phyloP scores from a whole-genome alignment of 257 asterid genomes.

The Linderniella brevidens region DNA sequence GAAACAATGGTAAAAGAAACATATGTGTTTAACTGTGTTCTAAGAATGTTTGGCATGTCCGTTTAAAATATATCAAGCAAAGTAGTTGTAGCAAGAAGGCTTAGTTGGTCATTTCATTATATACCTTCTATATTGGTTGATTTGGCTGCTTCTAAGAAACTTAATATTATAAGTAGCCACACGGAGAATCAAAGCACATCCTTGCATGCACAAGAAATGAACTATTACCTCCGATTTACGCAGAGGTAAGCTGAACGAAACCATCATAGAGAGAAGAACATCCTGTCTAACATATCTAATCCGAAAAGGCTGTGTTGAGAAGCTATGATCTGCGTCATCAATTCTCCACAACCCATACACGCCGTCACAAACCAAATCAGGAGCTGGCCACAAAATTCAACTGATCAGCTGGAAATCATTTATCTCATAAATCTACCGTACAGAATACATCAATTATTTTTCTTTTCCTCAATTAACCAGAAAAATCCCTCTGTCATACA shows the following conservation, averaged over 20 bases:
- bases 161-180: background rate
- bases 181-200: slow-evolving; percentile 7
- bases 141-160: no score
- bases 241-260: slow-evolving; percentile 71
- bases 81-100: no score
- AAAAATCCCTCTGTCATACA: no score
- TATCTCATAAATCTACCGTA: no score
- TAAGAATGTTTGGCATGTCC: no score
- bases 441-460: no score
- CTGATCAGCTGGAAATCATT: slow-evolving; percentile 34
- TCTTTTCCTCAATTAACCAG: no score
- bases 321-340: slow-evolving; percentile 86
- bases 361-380: slow-evolving; percentile 83
- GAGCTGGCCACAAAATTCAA: slow-evolving; percentile 14
- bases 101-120: no score
- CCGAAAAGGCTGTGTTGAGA: slow-evolving; percentile 87
- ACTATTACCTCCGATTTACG: slow-evolving; percentile 40
- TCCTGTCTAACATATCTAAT: slow-evolving; percentile 96
- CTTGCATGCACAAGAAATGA: slow-evolving; percentile 4
- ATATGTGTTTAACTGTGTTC: no score
- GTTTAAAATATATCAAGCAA: no score
- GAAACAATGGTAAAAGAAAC: no score
- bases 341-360: slow-evolving; percentile 86
- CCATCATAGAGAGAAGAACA: slow-evolving; percentile 84
- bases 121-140: no score